Evolutionary conservation across 139 green algal species (phyloP), one percentile per base, ranked within the genome.

Genomic region (Choricystis sp.): DNA sequence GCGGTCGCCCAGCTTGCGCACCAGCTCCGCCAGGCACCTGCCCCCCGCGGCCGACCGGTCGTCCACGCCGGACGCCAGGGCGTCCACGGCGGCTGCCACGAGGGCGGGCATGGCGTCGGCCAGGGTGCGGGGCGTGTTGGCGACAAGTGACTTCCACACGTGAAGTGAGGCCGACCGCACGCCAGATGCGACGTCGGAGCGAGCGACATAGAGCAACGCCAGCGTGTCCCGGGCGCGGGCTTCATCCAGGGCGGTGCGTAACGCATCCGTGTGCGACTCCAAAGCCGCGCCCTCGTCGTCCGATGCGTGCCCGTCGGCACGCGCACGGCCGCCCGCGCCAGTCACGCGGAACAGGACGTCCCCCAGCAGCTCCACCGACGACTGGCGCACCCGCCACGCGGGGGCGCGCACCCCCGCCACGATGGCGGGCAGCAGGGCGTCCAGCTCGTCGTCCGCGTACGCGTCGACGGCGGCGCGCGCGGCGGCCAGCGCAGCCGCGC

Each of bases 361-460:
- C 21, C 92, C 92, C 40, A 97, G 82, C 31, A 99, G 81, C 74
- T 98, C 89, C 31, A 96, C 77, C 9, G 80, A 89, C 29, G 73
- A 83, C 77, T 99, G 89, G 4, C 92, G 61, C 74, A 98, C 98
- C 66, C 92, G 86, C 92, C 92, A 97, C 74, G 92, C 96, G 61
- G 79, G 75, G 40, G 75, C 69, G 52, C 85, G 75, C 0, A 95
- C 79, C n/a, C 89, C 88, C 31, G 83, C 77, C 79, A 96, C 92
- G 56, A 98, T 82, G 1, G 83, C 84, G 4, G 91, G 92, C 70
- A 98, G 83, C 68, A 98, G 76, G 69, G 97, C 71, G n/a, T 77
- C 69, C 63, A 96, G 71, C 2, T 78, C 73, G 23, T 61, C 80
- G 60, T 71, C 60, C 1, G 87, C 79, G 65, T 90, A 96, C 62